Percentiles rank a stretch among this genome's conserved stretches.
These are phyloP conservation scores for Manihot esculenta DNA, from an alignment of 441 rosid species.

Conservation along the genomic window DNA sequence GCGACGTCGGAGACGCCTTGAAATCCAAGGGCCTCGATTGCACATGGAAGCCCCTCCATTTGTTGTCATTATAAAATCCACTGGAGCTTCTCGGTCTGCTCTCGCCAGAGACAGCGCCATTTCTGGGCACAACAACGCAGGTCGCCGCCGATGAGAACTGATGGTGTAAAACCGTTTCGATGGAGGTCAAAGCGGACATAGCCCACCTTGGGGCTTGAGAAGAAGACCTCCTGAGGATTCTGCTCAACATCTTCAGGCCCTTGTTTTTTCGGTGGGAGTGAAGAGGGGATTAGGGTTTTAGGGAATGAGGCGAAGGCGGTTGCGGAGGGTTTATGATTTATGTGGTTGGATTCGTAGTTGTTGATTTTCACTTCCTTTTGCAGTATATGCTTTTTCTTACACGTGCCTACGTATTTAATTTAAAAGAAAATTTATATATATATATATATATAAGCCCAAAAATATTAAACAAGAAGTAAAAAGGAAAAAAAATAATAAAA, in stretches of 20 bases:
- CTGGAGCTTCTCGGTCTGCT: not conserved
- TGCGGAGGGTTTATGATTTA: not conserved
- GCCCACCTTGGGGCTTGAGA: conserved; percentile 21
- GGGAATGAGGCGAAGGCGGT: not conserved
- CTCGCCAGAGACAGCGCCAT: conserved; percentile 12
- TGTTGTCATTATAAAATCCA: conserved; percentile 9
- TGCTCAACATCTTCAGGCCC: conserved; percentile 31
- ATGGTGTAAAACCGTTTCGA: conserved; percentile 27
- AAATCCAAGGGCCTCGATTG: conserved; percentile 50
- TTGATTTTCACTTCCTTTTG: too few species aligned
- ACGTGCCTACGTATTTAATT: too few species aligned
- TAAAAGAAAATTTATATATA: too few species aligned
- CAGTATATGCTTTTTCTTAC: too few species aligned
- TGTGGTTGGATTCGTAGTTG: too few species aligned
- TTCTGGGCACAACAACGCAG: conserved; percentile 6
- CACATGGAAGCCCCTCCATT: conserved; percentile 50
- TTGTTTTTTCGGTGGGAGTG: not conserved
- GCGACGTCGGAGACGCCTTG: conserved; percentile 32
- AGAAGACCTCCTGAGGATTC: conserved; percentile 32
- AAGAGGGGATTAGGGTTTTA: conserved; percentile 23
- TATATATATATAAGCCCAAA: too few species aligned
- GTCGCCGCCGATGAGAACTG: conserved; percentile 20
- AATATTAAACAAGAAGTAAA: too few species aligned
- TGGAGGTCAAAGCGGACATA: conserved; percentile 27
- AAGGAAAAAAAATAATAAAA: too few species aligned